Base-by-base conservation (phyloP, 495 filamentous ascomycete species). In the Platismatia glauca region DNA sequence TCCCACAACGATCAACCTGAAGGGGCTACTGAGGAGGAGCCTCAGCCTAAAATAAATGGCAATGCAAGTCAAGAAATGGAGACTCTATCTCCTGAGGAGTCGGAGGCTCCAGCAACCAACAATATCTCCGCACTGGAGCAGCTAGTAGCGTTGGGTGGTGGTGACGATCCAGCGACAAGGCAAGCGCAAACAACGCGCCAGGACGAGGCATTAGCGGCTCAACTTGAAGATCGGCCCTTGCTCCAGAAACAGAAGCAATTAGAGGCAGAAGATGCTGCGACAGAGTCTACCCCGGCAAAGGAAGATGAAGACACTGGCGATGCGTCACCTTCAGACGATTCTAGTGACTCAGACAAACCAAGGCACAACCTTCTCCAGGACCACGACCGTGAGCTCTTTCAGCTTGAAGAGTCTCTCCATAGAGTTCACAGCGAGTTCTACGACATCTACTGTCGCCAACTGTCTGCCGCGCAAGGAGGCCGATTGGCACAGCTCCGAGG, bases 201-300 rank as follows among this genome's bases (percentile, higher is more conserved):
- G 67, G 86, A 89, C 64, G 88, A 92, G 68, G 83, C 86, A 1
- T 82, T 99, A 20, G 86, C 89, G 69, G 89, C 91, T 55, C 94
- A 99, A 73, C 82, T 96, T 9, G 87, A 87, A 60, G 90, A 96
- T 57, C 82, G 91, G 12, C 94, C 94, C 8, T 76, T 99, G 33
- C 78, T 95, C 20, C 85, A 91, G 64, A 85, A 94, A 68, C 94
- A 99, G 71, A 88, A 95, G 62, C 79, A 89, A 68, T 79, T 96
- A 39, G 94, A 98, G 66, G 84, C 86, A 44, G 88, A 92, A 63
- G 85, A 89, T 59, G 76, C 77, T 48, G 79, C 80, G 22, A 75
- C 76, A 64, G 73, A 65, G 24, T 72, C 72, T 33, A 77, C 79
- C 39, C 79, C 78, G 27, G 33, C 61, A 33, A 66, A 63, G 9